Evolutionary conservation across 192 early-diverging fungal genomes (phyloP), one percentile per base, ranked within the genome.

Genomic region (Pilobolus umbonatus): DNA sequence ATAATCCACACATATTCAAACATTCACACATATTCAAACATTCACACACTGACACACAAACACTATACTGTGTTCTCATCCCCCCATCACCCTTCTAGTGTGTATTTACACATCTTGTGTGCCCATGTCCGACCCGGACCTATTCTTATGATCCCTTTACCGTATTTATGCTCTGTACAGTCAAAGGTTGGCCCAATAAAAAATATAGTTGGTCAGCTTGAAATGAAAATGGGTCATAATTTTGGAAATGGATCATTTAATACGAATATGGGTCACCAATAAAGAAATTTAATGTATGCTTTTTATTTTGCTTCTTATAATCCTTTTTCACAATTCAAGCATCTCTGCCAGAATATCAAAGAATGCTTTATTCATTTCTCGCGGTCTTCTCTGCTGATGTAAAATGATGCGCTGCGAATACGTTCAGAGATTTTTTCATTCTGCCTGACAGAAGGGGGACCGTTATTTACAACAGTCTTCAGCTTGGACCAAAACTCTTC

Each of bases 401-500:
- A 15, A 2, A 31, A 3, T 0, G 42, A 40, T 36, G 47, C 24
- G 21, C 50, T 30, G 32, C 31, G n/a, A n/a, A 60, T 60, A 49
- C 58, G 58, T 22, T 60, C 58, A 21, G 1, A 35, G 59, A 29
- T 61, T 17, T 47, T 29, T 12, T 7, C 8, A 6, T 50, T 61
- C 45, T 45, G 22, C 7, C 59, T 56, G 36, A 56, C 42, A 14
- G 24, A 40, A 40, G 55, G 12, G 2, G 50, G 50, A 52, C 36
- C 50, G 30, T 36, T 34, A n/a, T 52, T 43, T 43, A 61, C 26
- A n/a, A 44, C 59, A 28, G 21, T 45, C 42, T 61, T 62, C 5
- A 68, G 26, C 38, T 68, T 61, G 30, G 66, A 31, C 60, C 66
- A 68, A 47, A 57, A 61, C 25, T 68, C 66, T 28, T 68, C 60